These are phyloP conservation scores for Pythium aquatile DNA, from an alignment of 352 stramenopile species.

Conservation along the genomic window DNA sequence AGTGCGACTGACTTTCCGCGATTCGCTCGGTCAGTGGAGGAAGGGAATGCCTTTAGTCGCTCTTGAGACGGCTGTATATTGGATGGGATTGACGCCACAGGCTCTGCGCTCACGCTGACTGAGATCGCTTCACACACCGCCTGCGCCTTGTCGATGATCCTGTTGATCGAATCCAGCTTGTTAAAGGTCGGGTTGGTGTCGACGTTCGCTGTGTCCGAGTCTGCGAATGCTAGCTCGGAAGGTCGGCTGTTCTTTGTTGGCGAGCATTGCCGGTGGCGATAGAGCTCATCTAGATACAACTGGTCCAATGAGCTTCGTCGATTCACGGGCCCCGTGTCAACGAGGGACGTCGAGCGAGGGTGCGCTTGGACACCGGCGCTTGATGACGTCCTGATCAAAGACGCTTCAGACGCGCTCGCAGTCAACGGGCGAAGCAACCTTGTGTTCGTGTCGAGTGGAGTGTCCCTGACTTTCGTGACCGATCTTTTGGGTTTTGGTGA, in stretches of 20 bases:
- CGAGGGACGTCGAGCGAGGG: neutral
- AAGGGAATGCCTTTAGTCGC: neutral
- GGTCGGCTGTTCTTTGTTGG: neutral
- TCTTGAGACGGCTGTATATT: neutral
- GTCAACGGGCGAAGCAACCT: constrained; percentile 4
- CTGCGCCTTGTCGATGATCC: constrained; percentile 54
- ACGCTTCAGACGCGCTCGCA: constrained; percentile 8
- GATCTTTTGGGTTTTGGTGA: constrained; percentile 6
- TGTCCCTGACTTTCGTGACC: constrained; percentile 13
- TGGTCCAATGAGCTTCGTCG: constrained; percentile 44
- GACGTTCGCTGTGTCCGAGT: neutral
- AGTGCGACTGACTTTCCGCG: constrained; percentile 1
- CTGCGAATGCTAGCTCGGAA: neutral
- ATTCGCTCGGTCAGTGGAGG: neutral
- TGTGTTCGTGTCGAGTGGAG: neutral
- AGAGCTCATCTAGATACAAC: constrained; percentile 47
- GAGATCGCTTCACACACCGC: constrained; percentile 23
- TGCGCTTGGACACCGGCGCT: neutral
- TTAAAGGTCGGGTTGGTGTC: constrained; percentile 18
- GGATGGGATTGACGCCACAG: neutral
- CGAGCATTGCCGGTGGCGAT: constrained; percentile 30
- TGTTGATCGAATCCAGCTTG: constrained; percentile 65
- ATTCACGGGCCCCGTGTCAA: constrained; percentile 1
- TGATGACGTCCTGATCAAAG: neutral
- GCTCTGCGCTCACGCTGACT: neutral